Evolutionary conservation across 805 yeast genomes (phyloP).

Genomic region (Cyberlindnera americana): DNA sequence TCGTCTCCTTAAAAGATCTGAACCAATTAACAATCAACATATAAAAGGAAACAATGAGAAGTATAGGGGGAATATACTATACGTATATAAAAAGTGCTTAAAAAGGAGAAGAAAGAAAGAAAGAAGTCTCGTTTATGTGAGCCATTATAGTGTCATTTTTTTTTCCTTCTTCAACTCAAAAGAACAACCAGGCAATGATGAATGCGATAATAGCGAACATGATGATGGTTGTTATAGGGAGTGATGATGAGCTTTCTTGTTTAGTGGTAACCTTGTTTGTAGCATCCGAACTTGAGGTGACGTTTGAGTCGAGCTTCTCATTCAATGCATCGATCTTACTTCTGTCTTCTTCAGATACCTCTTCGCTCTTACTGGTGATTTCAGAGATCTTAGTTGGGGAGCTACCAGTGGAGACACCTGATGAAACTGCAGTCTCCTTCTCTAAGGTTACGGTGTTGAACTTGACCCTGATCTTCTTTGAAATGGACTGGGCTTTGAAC

Average conservation of each 20-base stretch:
- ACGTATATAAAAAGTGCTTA: too few relatives aligned
- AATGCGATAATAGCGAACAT: slow-evolving; percentile 53
- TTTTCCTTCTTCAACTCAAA: too few relatives aligned
- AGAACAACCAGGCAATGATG: slow-evolving; percentile 68
- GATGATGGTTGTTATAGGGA: slow-evolving; percentile 50
- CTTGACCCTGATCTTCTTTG: slow-evolving; percentile 66
- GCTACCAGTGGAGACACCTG: slow-evolving; percentile 9
- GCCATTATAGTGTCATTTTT: too few relatives aligned
- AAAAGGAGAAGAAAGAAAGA: background rate
- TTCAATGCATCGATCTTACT: slow-evolving; percentile 41
- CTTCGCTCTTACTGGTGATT: slow-evolving; percentile 20
- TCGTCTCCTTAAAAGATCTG: too few relatives aligned
- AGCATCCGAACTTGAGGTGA: slow-evolving; percentile 26
- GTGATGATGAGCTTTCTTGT: slow-evolving; percentile 48
- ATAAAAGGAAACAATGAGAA: background rate
- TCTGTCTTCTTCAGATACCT: slow-evolving; percentile 36
- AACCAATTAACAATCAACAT: too few relatives aligned
- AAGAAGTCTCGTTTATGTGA: too few relatives aligned
- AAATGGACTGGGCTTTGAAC: slow-evolving; percentile 49
- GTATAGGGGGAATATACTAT: too few relatives aligned
- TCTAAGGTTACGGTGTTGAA: slow-evolving; percentile 30
- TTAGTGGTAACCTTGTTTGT: slow-evolving; percentile 16
- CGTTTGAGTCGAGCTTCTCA: slow-evolving; percentile 43
- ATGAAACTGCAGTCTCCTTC: slow-evolving; percentile 14
- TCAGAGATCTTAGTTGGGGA: slow-evolving; percentile 8